Conservation (phyloP, 1,284 basidiomycete genomes). For the Ganoderma lucidum region DNA sequence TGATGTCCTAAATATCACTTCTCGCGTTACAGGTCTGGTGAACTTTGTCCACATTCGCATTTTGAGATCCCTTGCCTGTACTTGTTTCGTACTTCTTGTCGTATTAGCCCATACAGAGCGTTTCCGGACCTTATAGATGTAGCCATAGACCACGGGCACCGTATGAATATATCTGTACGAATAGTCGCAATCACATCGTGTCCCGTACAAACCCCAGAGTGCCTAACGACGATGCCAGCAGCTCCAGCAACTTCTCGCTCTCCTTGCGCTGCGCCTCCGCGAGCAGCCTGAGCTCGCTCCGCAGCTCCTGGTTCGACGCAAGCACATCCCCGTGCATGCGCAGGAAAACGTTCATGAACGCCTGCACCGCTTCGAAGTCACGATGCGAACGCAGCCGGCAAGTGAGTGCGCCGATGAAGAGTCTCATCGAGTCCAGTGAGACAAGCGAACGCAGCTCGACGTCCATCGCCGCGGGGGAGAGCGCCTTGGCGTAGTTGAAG, state of each 20-base stretch:
- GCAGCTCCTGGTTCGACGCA: slow-evolving; percentile 73
- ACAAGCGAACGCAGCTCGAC: slow-evolving; percentile 87
- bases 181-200: slow-evolving; percentile 41
- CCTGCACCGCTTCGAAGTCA: slow-evolving; percentile 97
- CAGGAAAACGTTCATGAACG: slow-evolving; percentile 87
- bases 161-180: background rate
- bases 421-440: slow-evolving; percentile 68
- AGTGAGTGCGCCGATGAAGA: slow-evolving; percentile 81
- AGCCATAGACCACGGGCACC: background rate
- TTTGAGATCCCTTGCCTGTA: background rate
- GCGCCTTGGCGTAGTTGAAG: slow-evolving; percentile 86
- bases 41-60: background rate
- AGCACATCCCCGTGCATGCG: slow-evolving; percentile 87
- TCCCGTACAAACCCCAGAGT: slow-evolving; percentile 74
- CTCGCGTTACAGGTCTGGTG: background rate
- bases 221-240: slow-evolving; percentile 75
- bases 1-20: background rate
- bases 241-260: slow-evolving; percentile 74
- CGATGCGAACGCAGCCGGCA: slow-evolving; percentile 79
- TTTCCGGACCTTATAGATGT: background rate
- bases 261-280: slow-evolving; percentile 74
- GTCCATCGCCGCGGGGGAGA: slow-evolving; percentile 92
- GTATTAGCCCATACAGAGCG: background rate
- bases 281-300: slow-evolving; percentile 62
- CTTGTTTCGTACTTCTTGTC: background rate